Evolutionary conservation across 1,139 yeast species (phyloP).

Genomic region (Candida anutae): DNA sequence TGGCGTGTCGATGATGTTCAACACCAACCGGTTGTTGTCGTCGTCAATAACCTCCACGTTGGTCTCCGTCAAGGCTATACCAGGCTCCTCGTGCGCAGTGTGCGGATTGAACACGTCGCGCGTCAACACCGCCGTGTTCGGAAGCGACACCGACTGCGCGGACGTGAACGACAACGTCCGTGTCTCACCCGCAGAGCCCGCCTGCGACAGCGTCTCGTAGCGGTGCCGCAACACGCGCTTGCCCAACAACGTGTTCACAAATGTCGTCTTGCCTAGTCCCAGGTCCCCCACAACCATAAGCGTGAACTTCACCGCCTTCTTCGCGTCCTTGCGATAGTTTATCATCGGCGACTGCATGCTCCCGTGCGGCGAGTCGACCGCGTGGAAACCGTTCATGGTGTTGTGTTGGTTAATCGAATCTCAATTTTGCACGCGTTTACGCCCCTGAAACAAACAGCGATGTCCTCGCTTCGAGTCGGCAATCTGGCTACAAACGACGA

Average conservation of each 20-base stretch:
- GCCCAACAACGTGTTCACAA: constrained; percentile 48
- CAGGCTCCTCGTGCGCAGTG: constrained; percentile 46
- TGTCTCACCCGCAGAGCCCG: constrained; percentile 24
- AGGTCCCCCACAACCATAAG: constrained; percentile 22
- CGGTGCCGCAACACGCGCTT: constrained; percentile 54
- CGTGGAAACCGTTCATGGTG: constrained; percentile 1
- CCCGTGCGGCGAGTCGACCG: constrained; percentile 30
- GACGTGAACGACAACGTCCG: constrained; percentile 43
- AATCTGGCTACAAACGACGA: too few relatives aligned
- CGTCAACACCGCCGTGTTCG: constrained; percentile 37
- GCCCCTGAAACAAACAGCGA: too few relatives aligned
- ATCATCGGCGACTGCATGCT: constrained; percentile 37
- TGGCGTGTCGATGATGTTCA: constrained; percentile 67
- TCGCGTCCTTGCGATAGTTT: constrained; percentile 60
- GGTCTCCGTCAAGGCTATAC: constrained; percentile 61
- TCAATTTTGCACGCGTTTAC: too few relatives aligned
- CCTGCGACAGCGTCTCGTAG: constrained; percentile 23
- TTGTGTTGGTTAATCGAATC: not conserved
- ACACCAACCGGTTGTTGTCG: constrained; percentile 61
- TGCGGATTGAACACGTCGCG: constrained; percentile 35
- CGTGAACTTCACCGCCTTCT: constrained; percentile 72
- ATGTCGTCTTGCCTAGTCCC: constrained; percentile 23
- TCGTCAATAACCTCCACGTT: constrained; percentile 64
- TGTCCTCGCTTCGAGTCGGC: too few relatives aligned
- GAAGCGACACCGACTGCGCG: constrained; percentile 44